phyloP scores from a whole-genome alignment of 208 protist genomes.

The Acanthamoeba healyi region DNA sequence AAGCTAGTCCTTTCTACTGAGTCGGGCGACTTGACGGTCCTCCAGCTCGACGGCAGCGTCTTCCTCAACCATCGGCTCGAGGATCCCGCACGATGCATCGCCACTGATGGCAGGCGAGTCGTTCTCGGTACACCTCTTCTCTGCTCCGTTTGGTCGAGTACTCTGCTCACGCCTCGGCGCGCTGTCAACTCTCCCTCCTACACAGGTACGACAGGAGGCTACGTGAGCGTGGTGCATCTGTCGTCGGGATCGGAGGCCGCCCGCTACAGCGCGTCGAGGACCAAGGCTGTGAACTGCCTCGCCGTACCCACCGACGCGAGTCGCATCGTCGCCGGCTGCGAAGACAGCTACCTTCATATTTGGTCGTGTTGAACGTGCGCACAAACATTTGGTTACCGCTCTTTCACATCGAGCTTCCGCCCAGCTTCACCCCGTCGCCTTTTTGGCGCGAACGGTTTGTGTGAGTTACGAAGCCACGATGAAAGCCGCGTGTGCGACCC shows the following conservation, averaged over 20 bases:
- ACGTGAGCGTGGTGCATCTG: constrained; percentile 14
- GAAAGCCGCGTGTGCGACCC: not conserved
- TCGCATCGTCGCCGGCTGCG: not conserved
- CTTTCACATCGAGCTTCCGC: too few species aligned
- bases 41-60: constrained; percentile 33
- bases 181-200: not conserved
- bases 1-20: not conserved
- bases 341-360: not conserved
- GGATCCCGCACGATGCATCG: not conserved
- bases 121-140: constrained; percentile 22
- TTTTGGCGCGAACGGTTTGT: too few species aligned
- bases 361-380: not conserved
- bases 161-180: not conserved
- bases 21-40: not conserved
- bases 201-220: constrained; percentile 14
- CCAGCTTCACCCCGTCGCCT: too few species aligned
- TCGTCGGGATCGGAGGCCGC: not conserved
- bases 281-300: constrained; percentile 20
- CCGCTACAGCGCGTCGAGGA: not conserved
- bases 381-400: too few species aligned
- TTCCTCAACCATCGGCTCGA: not conserved
- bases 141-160: not conserved
- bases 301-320: not conserved
- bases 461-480: too few species aligned
- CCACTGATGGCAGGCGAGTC: constrained; percentile 40